phyloP scores from a whole-genome alignment of 164 flowering plant genomes.

The Taxillus chinensis region DNA sequence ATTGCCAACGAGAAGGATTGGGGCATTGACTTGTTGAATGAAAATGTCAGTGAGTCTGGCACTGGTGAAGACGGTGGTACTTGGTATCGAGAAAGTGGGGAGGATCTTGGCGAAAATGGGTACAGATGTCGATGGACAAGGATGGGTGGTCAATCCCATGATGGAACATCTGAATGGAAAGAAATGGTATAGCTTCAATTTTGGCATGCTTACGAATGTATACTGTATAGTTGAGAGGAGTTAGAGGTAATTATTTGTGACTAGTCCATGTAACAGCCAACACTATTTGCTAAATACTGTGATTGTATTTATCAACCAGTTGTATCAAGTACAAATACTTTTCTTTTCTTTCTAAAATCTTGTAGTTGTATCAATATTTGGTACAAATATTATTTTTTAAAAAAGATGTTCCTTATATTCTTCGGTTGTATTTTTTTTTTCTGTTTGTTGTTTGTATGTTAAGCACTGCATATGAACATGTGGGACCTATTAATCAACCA shows the following conservation, averaged over 20 bases:
- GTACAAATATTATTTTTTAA: too few relatives aligned
- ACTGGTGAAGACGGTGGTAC: conserved; percentile 91
- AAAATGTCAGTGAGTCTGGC: conserved; percentile 69
- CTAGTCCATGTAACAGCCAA: not conserved
- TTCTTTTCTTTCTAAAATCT: too few relatives aligned
- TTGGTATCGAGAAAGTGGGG: conserved; percentile 85
- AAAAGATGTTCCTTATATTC: too few relatives aligned
- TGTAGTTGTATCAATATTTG: too few relatives aligned
- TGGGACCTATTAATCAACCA: too few relatives aligned
- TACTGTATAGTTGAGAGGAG: not conserved
- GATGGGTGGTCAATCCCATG: conserved; percentile 77
- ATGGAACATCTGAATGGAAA: conserved; percentile 84
- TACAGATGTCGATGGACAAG: conserved; percentile 87
- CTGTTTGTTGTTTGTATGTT: too few relatives aligned
- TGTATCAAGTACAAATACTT: too few relatives aligned
- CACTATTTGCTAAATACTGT: not conserved
- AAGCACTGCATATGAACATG: too few relatives aligned
- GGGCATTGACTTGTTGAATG: conserved; percentile 76
- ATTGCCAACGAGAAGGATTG: conserved; percentile 94
- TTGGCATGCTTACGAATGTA: not conserved
- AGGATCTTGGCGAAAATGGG: conserved; percentile 80
- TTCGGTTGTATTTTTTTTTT: too few relatives aligned
- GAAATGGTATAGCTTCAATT: conserved; percentile 54
- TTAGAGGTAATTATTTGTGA: not conserved
- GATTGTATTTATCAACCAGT: too few relatives aligned